Base-by-base conservation (phyloP, 306 rosid genomes). In the Lotus japonicus region DNA sequence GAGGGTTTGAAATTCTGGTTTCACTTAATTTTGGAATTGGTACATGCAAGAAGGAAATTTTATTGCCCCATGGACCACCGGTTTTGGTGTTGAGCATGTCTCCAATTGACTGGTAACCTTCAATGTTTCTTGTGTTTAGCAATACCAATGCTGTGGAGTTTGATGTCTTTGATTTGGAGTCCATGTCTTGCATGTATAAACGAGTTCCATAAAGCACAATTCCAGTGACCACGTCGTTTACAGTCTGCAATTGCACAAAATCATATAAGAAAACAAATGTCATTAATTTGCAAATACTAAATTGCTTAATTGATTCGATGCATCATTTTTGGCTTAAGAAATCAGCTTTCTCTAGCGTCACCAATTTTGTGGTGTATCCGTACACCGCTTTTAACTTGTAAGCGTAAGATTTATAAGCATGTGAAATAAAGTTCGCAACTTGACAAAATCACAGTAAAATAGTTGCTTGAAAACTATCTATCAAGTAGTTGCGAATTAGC, bases 31-130 rank as follows among this genome's bases (percentile, higher is more conserved):
- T 84, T 0, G 89, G 89, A 1, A 88, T 76, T 7, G 87, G 71
- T 1, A 86, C 67, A 55, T 73, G 86, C 79, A 86, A 54, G 61
- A 84, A 76, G 13, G 81, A 57, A 4, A 86, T 50, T 64, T 43
- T 74, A 58, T 88, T 88, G 21, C 92, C 95, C 92, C 88, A 86
- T 18, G 78, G 76, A 48, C 78, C 76, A 50, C 67, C 56, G 6
- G 84, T 42, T 28, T 81, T 66, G 11, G 82, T 68, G 19, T 80
- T 73, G 0, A 76, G 59, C 92, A 86, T 86, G 0, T 84, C 89
- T 71, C 80, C 26, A 1, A 79, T 39, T 19, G 89, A 86, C 13
- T 70, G 79, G 60, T 88, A 88, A 6, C 75, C 84, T 13, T 77
- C 76, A 43, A 61, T 14, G 58, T 36, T 82, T 68, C 95, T 82